phyloP scores from a whole-genome alignment of 768 basidiomycete genomes.

The Tephrocybe sp. region DNA sequence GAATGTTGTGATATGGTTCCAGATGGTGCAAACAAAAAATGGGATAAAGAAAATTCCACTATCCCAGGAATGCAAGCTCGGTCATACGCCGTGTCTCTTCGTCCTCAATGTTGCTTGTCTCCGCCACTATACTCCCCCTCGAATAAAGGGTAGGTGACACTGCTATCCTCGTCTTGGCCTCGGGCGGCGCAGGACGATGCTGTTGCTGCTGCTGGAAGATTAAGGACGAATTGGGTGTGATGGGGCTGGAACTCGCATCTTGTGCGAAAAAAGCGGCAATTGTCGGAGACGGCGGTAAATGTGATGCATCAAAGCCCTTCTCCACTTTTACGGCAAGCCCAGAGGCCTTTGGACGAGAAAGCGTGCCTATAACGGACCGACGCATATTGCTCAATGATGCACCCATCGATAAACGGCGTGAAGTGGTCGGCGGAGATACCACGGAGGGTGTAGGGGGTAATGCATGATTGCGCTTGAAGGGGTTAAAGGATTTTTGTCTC shows the following conservation, averaged over 20 bases:
- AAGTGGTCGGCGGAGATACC: constrained; percentile 16
- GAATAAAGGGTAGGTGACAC: constrained; percentile 60
- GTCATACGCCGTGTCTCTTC: constrained; percentile 68
- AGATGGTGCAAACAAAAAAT: not conserved
- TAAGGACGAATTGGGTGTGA: constrained; percentile 1
- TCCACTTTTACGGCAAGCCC: constrained; percentile 14
- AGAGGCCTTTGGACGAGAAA: constrained; percentile 22
- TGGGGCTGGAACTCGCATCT: constrained; percentile 6
- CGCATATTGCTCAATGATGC: constrained; percentile 43
- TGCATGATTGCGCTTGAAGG: constrained; percentile 34
- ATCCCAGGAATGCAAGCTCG: constrained; percentile 65
- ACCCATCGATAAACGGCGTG: constrained; percentile 27
- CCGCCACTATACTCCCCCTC: constrained; percentile 50
- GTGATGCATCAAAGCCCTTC: constrained; percentile 28
- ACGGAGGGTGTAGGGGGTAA: constrained; percentile 4
- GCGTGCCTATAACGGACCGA: constrained; percentile 40
- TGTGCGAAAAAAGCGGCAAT: constrained; percentile 17
- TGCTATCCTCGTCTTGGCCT: constrained; percentile 29
- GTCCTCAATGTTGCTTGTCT: constrained; percentile 57
- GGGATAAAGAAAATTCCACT: constrained; percentile 8
- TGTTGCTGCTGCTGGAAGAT: constrained; percentile 4
- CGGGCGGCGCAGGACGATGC: constrained; percentile 10
- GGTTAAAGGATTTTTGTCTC: constrained; percentile 32
- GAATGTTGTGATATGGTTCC: not conserved
- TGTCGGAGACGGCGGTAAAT: constrained; percentile 39